Conservation (phyloP, 352 stramenopile genomes). For the Thraustochytrium sp. region DNA sequence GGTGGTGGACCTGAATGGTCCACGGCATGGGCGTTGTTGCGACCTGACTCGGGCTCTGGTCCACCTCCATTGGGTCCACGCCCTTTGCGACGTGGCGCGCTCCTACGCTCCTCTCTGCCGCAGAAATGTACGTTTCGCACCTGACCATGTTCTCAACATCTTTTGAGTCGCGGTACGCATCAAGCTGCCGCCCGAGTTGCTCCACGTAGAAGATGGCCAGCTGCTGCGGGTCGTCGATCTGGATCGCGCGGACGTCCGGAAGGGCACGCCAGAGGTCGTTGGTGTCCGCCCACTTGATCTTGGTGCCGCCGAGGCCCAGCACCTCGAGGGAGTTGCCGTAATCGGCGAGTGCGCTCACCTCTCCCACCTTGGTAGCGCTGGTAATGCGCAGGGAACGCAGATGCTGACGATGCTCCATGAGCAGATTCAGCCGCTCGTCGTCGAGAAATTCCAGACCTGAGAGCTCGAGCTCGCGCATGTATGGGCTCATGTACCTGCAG, state of each 20-base stretch:
- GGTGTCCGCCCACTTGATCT: background rate
- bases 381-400: background rate
- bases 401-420: background rate
- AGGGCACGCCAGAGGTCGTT: background rate
- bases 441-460: background rate
- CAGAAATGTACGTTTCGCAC: too few species aligned
- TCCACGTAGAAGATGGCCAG: background rate
- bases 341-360: background rate
- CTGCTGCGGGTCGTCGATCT: background rate
- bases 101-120: too few species aligned
- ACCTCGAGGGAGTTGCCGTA: background rate
- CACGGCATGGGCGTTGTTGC: too few species aligned
- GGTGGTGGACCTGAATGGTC: too few species aligned
- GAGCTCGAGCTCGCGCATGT: background rate
- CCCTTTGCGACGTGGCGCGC: too few species aligned
- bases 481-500: background rate
- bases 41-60: too few species aligned
- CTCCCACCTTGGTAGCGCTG: background rate
- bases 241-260: background rate
- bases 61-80: too few species aligned
- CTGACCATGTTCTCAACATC: too few species aligned
- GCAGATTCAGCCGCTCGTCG: background rate
- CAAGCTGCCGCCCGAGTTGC: background rate
- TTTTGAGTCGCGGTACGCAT: background rate
- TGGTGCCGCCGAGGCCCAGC: background rate